Evolutionary conservation across 2,329 filamentous ascomycete species (phyloP), one percentile per base, ranked within the genome.

Genomic region (Orbilia blumenaviensis): DNA sequence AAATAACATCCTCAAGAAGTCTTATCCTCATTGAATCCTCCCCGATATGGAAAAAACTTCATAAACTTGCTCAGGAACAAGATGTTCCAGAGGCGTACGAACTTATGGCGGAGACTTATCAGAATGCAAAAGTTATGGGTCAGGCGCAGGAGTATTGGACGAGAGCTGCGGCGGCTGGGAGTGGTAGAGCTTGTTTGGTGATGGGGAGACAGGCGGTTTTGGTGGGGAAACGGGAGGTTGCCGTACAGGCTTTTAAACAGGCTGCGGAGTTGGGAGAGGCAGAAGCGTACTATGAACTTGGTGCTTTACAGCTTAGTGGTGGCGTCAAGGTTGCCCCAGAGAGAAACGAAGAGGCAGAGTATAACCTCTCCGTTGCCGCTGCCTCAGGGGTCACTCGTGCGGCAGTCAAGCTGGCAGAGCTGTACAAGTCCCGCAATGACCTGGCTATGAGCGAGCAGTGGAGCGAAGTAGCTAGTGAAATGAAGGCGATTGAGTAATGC

Each of bases 251-350:
- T 14, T 78, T 78, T 25, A 66, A 50, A 52, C 69, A 61, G 46
- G 78, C 77, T 1, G 77, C 52, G 32, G 77, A 76, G 18, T 23
- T 52, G 5, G 75, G 58, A 1, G 46, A 78, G 18, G 67, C 71
- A 14, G 78, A 77, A 29, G 78, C 67, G 4, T 79, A 75, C 71
- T 72, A 64, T 0, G 77, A 72, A 25, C 46, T 79, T 5, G 78
- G 78, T 7, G 56, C 78, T n/a, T 71, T 77, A 34, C 36, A 58
- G 18, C 34, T 74, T 9, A 23, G 16, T n/a, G 18, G 9, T 38
- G 6, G 3, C n/a, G 44, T 54, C 4, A 69, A 66, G 16, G 63
- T 50, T 16, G 42, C 42, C 1, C 23, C 25, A n/a, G 8, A 14
- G 5, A 1, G 8, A 16, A 3, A 5, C 10, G 25, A 25, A n/a